These are phyloP conservation scores for Pichia exigua DNA, from an alignment of 805 yeast genomes.

Conservation along the genomic window DNA sequence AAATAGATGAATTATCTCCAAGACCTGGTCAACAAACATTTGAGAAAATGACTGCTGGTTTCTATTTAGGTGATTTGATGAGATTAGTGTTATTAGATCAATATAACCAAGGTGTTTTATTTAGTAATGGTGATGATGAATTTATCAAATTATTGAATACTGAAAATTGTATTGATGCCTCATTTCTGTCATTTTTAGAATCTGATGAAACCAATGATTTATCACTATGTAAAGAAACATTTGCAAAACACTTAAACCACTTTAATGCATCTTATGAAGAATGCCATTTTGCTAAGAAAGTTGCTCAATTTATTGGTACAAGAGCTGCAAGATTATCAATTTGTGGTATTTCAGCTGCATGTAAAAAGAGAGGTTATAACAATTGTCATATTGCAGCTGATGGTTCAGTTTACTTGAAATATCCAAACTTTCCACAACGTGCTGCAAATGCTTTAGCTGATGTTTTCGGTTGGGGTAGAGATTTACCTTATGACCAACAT, in stretches of 20 bases:
- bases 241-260: constrained; percentile 44
- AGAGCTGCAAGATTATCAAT: constrained; percentile 91
- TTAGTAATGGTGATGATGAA: constrained; percentile 51
- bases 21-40: constrained; percentile 97
- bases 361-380: constrained; percentile 75
- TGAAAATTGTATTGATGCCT: constrained; percentile 78
- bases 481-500: constrained; percentile 39
- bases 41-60: constrained; percentile 98
- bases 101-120: constrained; percentile 56
- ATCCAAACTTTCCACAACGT: constrained; percentile 89
- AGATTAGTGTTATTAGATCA: constrained; percentile 76
- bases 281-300: constrained; percentile 70
- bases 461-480: constrained; percentile 71
- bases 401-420: constrained; percentile 90
- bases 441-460: constrained; percentile 90
- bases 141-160: constrained; percentile 45
- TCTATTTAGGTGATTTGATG: constrained; percentile 88
- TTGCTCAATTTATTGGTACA: constrained; percentile 85
- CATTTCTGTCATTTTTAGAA: constrained; percentile 80
- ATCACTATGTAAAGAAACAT: constrained; percentile 63
- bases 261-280: constrained; percentile 71
- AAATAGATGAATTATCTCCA: constrained; percentile 82
- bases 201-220: constrained; percentile 86
- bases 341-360: constrained; percentile 95
- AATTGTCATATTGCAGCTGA: constrained; percentile 93